Evolutionary conservation across 495 filamentous ascomycete species (phyloP), one percentile per base, ranked within the genome.

Genomic region (Xylaria grammica): DNA sequence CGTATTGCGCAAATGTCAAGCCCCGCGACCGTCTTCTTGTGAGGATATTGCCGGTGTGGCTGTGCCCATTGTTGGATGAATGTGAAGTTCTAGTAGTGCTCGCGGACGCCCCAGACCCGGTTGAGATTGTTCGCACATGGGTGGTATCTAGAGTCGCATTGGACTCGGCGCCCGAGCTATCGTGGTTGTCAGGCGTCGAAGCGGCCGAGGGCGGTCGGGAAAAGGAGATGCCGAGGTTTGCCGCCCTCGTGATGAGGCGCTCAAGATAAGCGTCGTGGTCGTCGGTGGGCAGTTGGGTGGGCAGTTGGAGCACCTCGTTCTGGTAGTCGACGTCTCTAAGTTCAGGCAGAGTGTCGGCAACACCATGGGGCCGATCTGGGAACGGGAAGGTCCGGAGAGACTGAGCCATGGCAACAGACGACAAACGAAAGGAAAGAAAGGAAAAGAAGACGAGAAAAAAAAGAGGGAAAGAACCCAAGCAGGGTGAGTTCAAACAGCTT

Each of bases 1-100:
- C 84, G 60, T 86, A 86, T n/a, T 77, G 79, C 15, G 77, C 74
- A 65, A 85, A 85, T 27, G 71, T 84, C 32, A 84, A 68, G 48
- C 67, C 77, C 53, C 75, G 76, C 44, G 79, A 75, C 58, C 74
- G 65, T 54, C 71, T 78, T 52, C 75, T 76, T 36, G 69, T 60
- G 24, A 62, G 49, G 27, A 64, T 48, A 40, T 67, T 64, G 20
- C 61, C 53, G 0, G 61, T 24, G 26, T 55, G 38, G 20, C 65
- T 65, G 9, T 46, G 58, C 3, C 66, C 58, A n/a, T 68, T 68
- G 50, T 64, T 60, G 13, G 72, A 77, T 29, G 76, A 76, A 60
- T 72, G 72, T 11, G 77, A 71, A 7, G 78, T 78, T 40, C 74
- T 53, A 40, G 69, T 69, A 11, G 75, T 78, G 34, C 70, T 74